Percentiles rank a stretch among this genome's conserved stretches.
These are phyloP conservation scores for Phytophthora pini DNA, from an alignment of 352 stramenopile genomes.

Conservation along the genomic window DNA sequence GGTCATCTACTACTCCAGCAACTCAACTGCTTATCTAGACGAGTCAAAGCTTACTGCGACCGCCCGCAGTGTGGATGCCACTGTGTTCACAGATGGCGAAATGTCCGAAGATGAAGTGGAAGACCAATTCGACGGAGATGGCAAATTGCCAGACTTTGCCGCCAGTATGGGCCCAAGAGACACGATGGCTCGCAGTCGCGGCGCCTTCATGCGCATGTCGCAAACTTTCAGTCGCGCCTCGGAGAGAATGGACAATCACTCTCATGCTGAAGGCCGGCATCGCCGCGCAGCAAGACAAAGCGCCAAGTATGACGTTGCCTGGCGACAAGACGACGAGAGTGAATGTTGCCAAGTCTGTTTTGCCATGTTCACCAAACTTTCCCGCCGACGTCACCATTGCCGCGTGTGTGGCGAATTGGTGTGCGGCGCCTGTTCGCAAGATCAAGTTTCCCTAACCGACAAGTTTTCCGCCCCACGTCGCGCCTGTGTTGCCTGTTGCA, in stretches of 20 bases:
- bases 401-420: slow-evolving; percentile 81
- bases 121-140: slow-evolving; percentile 27
- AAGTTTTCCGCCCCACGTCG: slow-evolving; percentile 64
- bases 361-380: slow-evolving; percentile 76
- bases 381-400: slow-evolving; percentile 80
- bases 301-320: slow-evolving; percentile 78
- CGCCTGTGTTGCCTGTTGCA: slow-evolving; percentile 67
- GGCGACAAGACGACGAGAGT: slow-evolving; percentile 65
- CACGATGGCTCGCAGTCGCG: slow-evolving; percentile 20
- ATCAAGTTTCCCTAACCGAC: slow-evolving; percentile 60
- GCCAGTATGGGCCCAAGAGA: slow-evolving; percentile 34
- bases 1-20: slow-evolving; percentile 45
- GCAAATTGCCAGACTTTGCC: slow-evolving; percentile 31
- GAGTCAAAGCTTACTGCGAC: slow-evolving; percentile 7
- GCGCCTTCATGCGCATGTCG: slow-evolving; percentile 28
- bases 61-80: slow-evolving; percentile 13
- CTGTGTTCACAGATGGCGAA: slow-evolving; percentile 34
- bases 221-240: slow-evolving; percentile 42
- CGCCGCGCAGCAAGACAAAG: slow-evolving; percentile 36
- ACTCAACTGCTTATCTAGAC: neutral
- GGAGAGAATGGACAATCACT: slow-evolving; percentile 26
- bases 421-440: slow-evolving; percentile 73
- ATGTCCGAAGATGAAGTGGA: slow-evolving; percentile 42
- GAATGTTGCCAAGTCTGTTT: slow-evolving; percentile 74
- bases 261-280: slow-evolving; percentile 8